These are phyloP conservation scores for Gautieria morchelliformis DNA, from an alignment of 768 basidiomycete species.

Conservation along the genomic window DNA sequence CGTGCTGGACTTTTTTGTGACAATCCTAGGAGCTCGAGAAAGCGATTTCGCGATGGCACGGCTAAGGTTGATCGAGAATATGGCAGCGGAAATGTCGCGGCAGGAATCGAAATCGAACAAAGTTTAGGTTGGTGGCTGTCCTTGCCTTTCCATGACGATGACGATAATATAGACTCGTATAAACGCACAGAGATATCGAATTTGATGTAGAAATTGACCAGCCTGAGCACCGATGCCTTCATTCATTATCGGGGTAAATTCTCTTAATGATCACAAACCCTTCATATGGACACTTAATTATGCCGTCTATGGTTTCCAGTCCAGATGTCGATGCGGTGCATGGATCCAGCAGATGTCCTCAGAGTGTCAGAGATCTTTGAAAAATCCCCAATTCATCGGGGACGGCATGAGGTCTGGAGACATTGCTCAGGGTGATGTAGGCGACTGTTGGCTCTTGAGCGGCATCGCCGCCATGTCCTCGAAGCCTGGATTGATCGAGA, in stretches of 20 bases:
- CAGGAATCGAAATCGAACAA: slow-evolving; percentile 42
- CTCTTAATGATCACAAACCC: slow-evolving; percentile 5
- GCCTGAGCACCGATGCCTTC: slow-evolving; percentile 29
- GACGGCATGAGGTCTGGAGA: slow-evolving; percentile 34
- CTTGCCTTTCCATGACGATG: slow-evolving; percentile 6
- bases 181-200: slow-evolving; percentile 38
- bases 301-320: background rate
- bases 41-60: slow-evolving; percentile 35
- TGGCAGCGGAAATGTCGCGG: slow-evolving; percentile 35
- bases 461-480: slow-evolving; percentile 42
- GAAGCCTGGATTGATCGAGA: too few relatives aligned
- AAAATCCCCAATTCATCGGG: slow-evolving; percentile 39
- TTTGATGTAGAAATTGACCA: slow-evolving; percentile 41
- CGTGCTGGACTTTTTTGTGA: slow-evolving; percentile 37
- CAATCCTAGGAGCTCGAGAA: slow-evolving; percentile 30
- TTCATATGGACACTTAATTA: background rate
- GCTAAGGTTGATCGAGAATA: slow-evolving; percentile 34
- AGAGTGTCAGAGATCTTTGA: slow-evolving; percentile 45
- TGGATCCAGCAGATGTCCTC: slow-evolving; percentile 31
- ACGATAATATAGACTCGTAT: background rate
- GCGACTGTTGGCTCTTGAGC: slow-evolving; percentile 46
- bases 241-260: slow-evolving; percentile 20
- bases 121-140: slow-evolving; percentile 33
- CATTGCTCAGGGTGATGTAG: slow-evolving; percentile 37
- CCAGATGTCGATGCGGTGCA: slow-evolving; percentile 8